Evolutionary conservation across 2,329 filamentous ascomycete species (phyloP).

Genomic region (Coccinonectria pachysandricola): DNA sequence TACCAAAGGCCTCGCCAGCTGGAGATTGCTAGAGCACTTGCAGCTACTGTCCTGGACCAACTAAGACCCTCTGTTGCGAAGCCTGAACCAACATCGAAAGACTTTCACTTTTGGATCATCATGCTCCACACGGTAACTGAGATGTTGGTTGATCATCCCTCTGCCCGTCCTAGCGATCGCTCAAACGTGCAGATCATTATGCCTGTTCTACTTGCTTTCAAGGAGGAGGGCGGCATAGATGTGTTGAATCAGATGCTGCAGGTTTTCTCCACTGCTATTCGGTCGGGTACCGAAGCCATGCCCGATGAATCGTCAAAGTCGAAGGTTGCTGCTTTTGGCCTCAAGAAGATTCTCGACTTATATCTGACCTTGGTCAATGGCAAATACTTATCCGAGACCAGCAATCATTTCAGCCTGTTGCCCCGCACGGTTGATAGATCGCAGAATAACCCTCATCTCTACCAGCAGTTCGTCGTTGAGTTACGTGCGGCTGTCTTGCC

Average conservation of each 20-base stretch:
- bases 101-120: slow-evolving; percentile 74
- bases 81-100: slow-evolving; percentile 42
- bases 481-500: slow-evolving; percentile 72
- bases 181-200: slow-evolving; percentile 50
- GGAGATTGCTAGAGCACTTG: slow-evolving; percentile 54
- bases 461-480: slow-evolving; percentile 75
- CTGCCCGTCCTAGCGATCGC: slow-evolving; percentile 37
- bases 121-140: slow-evolving; percentile 69
- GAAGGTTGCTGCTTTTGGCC: slow-evolving; percentile 44
- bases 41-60: slow-evolving; percentile 58
- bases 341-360: slow-evolving; percentile 77
- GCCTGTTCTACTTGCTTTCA: slow-evolving; percentile 78
- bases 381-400: slow-evolving; percentile 72
- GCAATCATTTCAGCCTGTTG: slow-evolving; percentile 40
- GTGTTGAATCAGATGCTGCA: slow-evolving; percentile 63
- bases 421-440: slow-evolving; percentile 31
- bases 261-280: slow-evolving; percentile 41
- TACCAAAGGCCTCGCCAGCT: slow-evolving; percentile 45
- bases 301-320: slow-evolving; percentile 34
- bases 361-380: slow-evolving; percentile 67
- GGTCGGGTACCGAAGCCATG: slow-evolving; percentile 28
- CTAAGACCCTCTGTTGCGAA: slow-evolving; percentile 39
- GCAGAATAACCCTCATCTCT: slow-evolving; percentile 30
- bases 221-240: slow-evolving; percentile 65
- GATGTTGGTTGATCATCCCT: slow-evolving; percentile 57